Evolutionary conservation across 352 stramenopile species (phyloP).

Genomic region (Pythium insidiosum): DNA sequence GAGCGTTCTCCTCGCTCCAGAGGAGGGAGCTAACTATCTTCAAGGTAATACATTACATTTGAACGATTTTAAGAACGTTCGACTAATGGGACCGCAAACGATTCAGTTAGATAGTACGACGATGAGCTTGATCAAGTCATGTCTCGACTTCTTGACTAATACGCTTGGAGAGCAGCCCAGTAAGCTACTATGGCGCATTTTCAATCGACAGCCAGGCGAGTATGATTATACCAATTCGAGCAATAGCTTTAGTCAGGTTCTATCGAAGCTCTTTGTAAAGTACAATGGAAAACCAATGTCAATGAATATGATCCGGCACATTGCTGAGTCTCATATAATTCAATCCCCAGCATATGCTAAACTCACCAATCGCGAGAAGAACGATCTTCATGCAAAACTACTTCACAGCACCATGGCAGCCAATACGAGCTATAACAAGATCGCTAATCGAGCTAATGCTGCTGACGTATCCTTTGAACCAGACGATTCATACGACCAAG

Average conservation of each 20-base stretch:
- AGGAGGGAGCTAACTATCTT: slow-evolving; percentile 9
- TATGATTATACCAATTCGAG: slow-evolving; percentile 13
- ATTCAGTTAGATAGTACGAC: slow-evolving; percentile 8
- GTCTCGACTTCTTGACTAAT: slow-evolving; percentile 10
- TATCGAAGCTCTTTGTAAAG: slow-evolving; percentile 9
- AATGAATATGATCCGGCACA: slow-evolving; percentile 18
- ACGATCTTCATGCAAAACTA: slow-evolving; percentile 8
- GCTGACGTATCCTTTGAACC: background rate
- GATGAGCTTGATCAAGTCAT: slow-evolving; percentile 9
- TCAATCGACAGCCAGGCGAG: slow-evolving; percentile 8
- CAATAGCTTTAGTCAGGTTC: slow-evolving; percentile 12
- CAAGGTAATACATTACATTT: slow-evolving; percentile 9
- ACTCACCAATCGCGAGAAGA: slow-evolving; percentile 10
- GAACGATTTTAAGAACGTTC: slow-evolving; percentile 15
- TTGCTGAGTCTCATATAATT: slow-evolving; percentile 14
- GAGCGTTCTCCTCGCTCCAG: slow-evolving; percentile 1
- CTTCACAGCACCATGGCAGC: slow-evolving; percentile 8
- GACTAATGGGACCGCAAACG: slow-evolving; percentile 12
- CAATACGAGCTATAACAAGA: slow-evolving; percentile 13
- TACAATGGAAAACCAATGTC: slow-evolving; percentile 16
- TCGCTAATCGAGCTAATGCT: slow-evolving; percentile 5
- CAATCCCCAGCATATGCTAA: slow-evolving; percentile 8
- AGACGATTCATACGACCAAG: slow-evolving; percentile 3
- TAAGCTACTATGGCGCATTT: slow-evolving; percentile 10
- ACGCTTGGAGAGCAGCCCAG: slow-evolving; percentile 7